Conservation (phyloP, 495 filamentous ascomycete genomes). For the Talaromyces stipitatus region DNA sequence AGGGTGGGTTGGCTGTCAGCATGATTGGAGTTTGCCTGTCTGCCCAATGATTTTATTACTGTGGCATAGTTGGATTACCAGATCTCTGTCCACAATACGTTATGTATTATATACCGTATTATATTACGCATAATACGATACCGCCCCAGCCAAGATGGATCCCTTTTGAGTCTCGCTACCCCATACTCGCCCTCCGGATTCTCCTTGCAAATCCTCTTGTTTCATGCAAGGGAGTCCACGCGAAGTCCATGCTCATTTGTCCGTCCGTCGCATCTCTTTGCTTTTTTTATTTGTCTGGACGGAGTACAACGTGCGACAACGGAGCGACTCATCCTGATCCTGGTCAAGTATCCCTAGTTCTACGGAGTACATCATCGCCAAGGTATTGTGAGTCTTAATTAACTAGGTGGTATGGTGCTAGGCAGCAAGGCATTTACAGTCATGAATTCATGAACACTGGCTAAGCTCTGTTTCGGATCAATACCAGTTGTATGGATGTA, state of each 20-base stretch:
- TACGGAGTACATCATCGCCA: background rate
- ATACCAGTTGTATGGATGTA: background rate
- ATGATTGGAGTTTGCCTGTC: background rate
- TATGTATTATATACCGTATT: background rate
- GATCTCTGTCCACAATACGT: too few species aligned
- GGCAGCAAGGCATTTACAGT: too few species aligned
- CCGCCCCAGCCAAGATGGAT: background rate
- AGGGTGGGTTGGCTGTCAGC: background rate
- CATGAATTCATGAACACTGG: too few species aligned
- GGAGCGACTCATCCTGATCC: background rate
- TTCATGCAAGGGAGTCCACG: constrained; percentile 4
- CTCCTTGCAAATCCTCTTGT: background rate
- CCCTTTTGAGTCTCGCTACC: background rate
- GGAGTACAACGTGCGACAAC: background rate
- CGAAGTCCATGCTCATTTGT: background rate
- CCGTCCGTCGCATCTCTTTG: background rate
- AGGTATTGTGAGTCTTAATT: too few species aligned
- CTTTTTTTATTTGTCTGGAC: background rate
- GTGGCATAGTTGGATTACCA: background rate
- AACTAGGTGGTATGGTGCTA: background rate
- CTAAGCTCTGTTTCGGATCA: background rate
- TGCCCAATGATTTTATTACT: background rate
- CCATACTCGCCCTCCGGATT: background rate
- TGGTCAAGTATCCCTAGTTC: background rate
- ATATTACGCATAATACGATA: background rate